A percentile compares a stretch with the other conserved stretches of the same genome.
Evolutionary conservation across 371 early-diverging fungal genomes (phyloP).

Genomic region (Rhizopus delemar): DNA sequence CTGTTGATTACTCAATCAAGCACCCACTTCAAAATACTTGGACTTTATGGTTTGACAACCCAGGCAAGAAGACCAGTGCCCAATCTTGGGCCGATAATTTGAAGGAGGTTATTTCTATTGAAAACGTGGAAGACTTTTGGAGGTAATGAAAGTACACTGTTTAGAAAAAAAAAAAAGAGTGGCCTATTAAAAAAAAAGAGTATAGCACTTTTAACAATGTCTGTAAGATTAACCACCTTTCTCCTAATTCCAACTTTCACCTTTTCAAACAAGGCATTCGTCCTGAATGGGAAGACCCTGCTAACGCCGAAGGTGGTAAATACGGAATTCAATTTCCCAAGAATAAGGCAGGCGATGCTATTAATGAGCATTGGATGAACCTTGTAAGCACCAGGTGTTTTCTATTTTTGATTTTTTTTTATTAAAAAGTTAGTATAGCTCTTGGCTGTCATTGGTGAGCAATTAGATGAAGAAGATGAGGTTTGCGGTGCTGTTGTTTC

Average conservation of each 20-base stretch:
- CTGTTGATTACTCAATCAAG: conserved; percentile 76
- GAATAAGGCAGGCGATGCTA: conserved; percentile 69
- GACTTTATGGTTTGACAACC: conserved; percentile 96
- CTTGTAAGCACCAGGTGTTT: conserved; percentile 53
- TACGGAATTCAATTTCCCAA: conserved; percentile 87
- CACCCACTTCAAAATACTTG: conserved; percentile 89
- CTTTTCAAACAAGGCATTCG: conserved; percentile 95
- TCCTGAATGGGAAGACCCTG: conserved; percentile 99
- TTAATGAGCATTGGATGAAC: conserved; percentile 86
- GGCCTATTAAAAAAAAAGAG: neutral
- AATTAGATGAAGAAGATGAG: conserved; percentile 75
- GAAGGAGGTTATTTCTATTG: conserved; percentile 84
- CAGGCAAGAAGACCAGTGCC: conserved; percentile 74
- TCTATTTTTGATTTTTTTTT: neutral
- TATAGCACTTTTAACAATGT: conserved; percentile 87
- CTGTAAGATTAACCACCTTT: conserved; percentile 76
- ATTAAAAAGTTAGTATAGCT: conserved; percentile 45
- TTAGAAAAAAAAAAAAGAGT: neutral
- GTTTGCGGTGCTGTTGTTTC: conserved; percentile 92
- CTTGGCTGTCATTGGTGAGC: conserved; percentile 91
- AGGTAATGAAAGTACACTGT: conserved; percentile 54
- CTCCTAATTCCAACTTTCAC: conserved; percentile 88
- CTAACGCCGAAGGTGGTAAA: conserved; percentile 95
- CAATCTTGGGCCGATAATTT: conserved; percentile 90
- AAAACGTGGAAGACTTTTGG: conserved; percentile 97